Conservation (phyloP, 441 rosid species). For the Raphanus hybrid region DNA sequence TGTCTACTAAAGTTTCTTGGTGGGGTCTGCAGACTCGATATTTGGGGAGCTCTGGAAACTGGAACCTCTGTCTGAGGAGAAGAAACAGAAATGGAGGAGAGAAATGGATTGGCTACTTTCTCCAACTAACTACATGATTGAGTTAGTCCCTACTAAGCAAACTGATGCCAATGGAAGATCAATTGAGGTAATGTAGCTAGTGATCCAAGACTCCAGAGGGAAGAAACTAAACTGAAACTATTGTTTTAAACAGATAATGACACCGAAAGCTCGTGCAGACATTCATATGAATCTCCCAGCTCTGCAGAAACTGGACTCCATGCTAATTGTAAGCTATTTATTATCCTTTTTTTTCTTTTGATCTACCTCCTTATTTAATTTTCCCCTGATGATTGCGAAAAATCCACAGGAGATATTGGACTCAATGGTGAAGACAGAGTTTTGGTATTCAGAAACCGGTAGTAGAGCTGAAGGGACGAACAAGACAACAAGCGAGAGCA, state of each 20-base stretch:
- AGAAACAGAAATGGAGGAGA: conserved; percentile 77
- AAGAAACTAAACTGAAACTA: conserved; percentile 31
- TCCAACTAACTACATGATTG: conserved; percentile 92
- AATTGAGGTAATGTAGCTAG: conserved; percentile 62
- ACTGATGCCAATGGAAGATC: conserved; percentile 75
- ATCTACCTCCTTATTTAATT: not conserved
- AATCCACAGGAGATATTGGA: conserved; percentile 76
- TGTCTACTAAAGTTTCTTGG: conserved; percentile 24
- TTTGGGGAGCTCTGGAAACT: conserved; percentile 97
- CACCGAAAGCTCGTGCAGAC: conserved; percentile 93
- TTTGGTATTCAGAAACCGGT: conserved; percentile 88
- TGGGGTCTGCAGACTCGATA: conserved; percentile 61
- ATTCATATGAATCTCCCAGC: conserved; percentile 97
- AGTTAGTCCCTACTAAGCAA: conserved; percentile 95
- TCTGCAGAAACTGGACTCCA: conserved; percentile 87
- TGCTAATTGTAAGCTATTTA: conserved; percentile 75
- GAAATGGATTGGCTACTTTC: conserved; percentile 98
- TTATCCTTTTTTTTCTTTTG: conserved; percentile 1
- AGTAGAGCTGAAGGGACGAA: conserved; percentile 82
- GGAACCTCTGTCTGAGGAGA: conserved; percentile 86
- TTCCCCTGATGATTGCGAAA: conserved; percentile 7
- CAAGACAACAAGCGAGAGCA: conserved; percentile 72
- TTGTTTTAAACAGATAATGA: conserved; percentile 79
- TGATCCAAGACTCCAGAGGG: no score
- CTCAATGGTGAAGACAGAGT: conserved; percentile 86